These are phyloP conservation scores for Ascosphaera apis DNA, from an alignment of 2,329 filamentous ascomycete species.

Conservation along the genomic window DNA sequence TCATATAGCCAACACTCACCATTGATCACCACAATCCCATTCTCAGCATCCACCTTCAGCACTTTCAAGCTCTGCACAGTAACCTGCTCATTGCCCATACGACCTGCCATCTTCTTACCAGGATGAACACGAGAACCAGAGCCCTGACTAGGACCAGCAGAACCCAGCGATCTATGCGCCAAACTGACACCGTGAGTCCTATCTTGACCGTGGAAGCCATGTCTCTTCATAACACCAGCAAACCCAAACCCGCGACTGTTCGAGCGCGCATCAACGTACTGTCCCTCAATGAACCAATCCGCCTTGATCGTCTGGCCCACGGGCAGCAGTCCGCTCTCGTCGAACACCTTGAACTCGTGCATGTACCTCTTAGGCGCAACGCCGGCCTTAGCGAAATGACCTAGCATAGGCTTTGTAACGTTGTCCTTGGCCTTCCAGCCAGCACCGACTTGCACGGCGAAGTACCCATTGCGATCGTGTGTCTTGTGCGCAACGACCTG, in stretches of 20 bases:
- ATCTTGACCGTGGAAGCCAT: conserved; percentile 71
- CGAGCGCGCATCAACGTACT: conserved; percentile 68
- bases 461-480: conserved; percentile 62
- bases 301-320: conserved; percentile 57
- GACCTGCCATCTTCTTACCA: conserved; percentile 93
- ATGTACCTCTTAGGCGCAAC: conserved; percentile 67
- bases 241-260: conserved; percentile 78
- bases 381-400: conserved; percentile 65
- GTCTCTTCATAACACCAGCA: conserved; percentile 91
- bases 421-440: conserved; percentile 54
- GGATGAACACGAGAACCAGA: conserved; percentile 79
- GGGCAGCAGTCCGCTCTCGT: conserved; percentile 45
- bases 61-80: conserved; percentile 85
- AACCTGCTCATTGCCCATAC: conserved; percentile 75
- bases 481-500: conserved; percentile 81
- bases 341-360: conserved; percentile 67
- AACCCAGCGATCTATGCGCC: conserved; percentile 82
- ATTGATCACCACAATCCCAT: conserved; percentile 72
- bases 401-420: conserved; percentile 59
- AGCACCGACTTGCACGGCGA: conserved; percentile 69
- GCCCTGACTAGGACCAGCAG: conserved; percentile 70
- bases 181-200: conserved; percentile 89
- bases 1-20: conserved; percentile 25
- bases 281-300: conserved; percentile 78
- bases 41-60: conserved; percentile 63